Percentiles rank a stretch among this genome's conserved stretches.
These are phyloP conservation scores for Globisporangium paroecandrum DNA, from an alignment of 352 stramenopile genomes.

Conservation along the genomic window DNA sequence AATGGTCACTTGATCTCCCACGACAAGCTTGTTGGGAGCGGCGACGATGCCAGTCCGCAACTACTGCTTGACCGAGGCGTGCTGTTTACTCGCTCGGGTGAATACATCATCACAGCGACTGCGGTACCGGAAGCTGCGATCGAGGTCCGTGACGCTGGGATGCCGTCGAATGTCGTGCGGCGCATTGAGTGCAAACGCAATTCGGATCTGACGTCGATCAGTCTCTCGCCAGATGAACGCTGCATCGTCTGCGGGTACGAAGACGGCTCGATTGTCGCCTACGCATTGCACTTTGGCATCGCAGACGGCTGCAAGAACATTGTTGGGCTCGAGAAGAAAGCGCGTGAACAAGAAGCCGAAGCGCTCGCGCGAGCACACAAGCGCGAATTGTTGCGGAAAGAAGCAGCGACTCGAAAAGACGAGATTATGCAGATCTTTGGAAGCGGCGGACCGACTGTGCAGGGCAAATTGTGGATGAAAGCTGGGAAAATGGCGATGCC, in stretches of 20 bases:
- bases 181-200: slow-evolving; percentile 78
- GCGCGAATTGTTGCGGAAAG: slow-evolving; percentile 61
- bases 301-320: slow-evolving; percentile 71
- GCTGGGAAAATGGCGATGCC: slow-evolving; percentile 55
- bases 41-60: slow-evolving; percentile 32
- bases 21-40: slow-evolving; percentile 38
- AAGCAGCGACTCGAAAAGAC: slow-evolving; percentile 36
- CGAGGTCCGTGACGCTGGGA: slow-evolving; percentile 69
- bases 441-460: slow-evolving; percentile 22
- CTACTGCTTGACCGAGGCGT: slow-evolving; percentile 65
- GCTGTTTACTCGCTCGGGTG: slow-evolving; percentile 72
- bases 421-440: slow-evolving; percentile 52
- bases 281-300: slow-evolving; percentile 80
- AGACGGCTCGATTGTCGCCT: slow-evolving; percentile 74
- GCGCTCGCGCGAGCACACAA: slow-evolving; percentile 73
- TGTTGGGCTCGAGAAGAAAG: slow-evolving; percentile 65
- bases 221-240: slow-evolving; percentile 75
- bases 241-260: slow-evolving; percentile 81
- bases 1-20: slow-evolving; percentile 75
- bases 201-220: slow-evolving; percentile 62
- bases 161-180: slow-evolving; percentile 52
- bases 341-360: slow-evolving; percentile 71
- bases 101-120: slow-evolving; percentile 76
- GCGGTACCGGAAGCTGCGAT: slow-evolving; percentile 59
- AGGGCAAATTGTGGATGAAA: slow-evolving; percentile 49